Evolutionary conservation across 78 protist species (phyloP).

Genomic region (Dictyostelium purpureum): DNA sequence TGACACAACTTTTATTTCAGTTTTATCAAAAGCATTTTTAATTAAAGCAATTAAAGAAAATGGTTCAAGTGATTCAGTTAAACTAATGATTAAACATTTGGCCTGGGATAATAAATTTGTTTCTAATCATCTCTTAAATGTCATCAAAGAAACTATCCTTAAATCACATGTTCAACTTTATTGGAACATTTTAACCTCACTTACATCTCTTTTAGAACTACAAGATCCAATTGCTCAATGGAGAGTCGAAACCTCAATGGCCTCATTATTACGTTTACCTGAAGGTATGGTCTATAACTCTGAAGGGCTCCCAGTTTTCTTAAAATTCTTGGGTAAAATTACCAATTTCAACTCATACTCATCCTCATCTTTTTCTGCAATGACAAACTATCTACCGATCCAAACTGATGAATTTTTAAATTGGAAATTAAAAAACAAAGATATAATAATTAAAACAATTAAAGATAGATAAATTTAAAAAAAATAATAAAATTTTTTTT

Average conservation of each 20-base stretch:
- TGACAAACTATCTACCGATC: neutral
- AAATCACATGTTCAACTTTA: conserved; percentile 25
- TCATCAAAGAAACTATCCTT: conserved; percentile 37
- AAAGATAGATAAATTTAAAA: conserved; percentile 15
- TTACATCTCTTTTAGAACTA: conserved; percentile 19
- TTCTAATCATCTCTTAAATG: conserved; percentile 14
- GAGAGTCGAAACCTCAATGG: conserved; percentile 63
- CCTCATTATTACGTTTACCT: conserved; percentile 3
- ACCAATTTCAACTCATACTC: neutral
- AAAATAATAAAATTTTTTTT: neutral
- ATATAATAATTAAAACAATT: conserved; percentile 1
- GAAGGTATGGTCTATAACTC: conserved; percentile 29
- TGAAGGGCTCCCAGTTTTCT: conserved; percentile 31
- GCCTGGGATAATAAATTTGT: conserved; percentile 37
- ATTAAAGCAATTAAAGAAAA: conserved; percentile 57
- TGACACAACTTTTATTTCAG: conserved; percentile 6
- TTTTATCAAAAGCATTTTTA: conserved; percentile 39
- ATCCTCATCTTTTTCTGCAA: neutral
- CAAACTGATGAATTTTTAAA: conserved; percentile 10
- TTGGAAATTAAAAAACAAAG: conserved; percentile 37
- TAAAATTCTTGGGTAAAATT: neutral
- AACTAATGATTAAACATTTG: conserved; percentile 20
- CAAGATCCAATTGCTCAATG: conserved; percentile 23
- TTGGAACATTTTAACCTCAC: neutral
- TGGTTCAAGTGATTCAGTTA: conserved; percentile 45